A percentile compares a stretch with the other conserved stretches of the same genome.
Conservation (phyloP, 2,329 filamentous ascomycete species). For the Fusarium annulatum region DNA sequence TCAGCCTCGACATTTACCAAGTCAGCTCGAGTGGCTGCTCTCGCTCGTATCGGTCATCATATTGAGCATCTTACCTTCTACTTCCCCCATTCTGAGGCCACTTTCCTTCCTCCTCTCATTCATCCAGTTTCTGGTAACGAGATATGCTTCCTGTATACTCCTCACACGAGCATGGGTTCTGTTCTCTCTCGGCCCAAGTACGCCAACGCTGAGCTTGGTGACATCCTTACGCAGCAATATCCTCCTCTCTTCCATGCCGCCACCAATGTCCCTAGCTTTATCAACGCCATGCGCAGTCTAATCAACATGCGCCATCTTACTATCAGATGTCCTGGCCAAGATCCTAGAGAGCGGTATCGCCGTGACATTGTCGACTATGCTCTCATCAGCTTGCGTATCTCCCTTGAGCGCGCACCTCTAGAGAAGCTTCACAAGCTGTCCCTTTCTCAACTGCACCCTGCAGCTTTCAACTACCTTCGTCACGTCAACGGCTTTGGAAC, state of each 20-base stretch:
- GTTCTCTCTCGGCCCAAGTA: conserved; percentile 78
- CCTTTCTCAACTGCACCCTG: conserved; percentile 78
- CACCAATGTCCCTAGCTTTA: conserved; percentile 87
- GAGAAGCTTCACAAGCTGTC: conserved; percentile 75
- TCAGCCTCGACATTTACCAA: conserved; percentile 80
- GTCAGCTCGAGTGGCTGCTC: conserved; percentile 76
- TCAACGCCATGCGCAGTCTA: conserved; percentile 76
- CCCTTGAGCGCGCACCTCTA: conserved; percentile 78
- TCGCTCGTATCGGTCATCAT: conserved; percentile 81
- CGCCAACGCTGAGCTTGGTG: conserved; percentile 80
- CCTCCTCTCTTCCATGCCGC: conserved; percentile 90
- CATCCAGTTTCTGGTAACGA: conserved; percentile 82
- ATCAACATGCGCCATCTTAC: conserved; percentile 78
- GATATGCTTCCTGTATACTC: conserved; percentile 83
- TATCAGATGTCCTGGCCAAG: conserved; percentile 80
- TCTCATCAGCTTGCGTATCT: conserved; percentile 86
- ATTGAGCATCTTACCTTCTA: conserved; percentile 82
- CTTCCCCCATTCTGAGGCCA: conserved; percentile 80
- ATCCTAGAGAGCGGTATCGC: conserved; percentile 75
- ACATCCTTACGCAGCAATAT: conserved; percentile 87
- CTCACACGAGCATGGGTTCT: conserved; percentile 74
- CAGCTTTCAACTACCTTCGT: conserved; percentile 81
- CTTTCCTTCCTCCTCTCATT: conserved; percentile 85
- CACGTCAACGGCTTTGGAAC: conserved; percentile 79
- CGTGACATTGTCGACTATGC: conserved; percentile 87